These are phyloP conservation scores for Gyromitra esculenta DNA, from an alignment of 2,329 filamentous ascomycete genomes.

Conservation along the genomic window DNA sequence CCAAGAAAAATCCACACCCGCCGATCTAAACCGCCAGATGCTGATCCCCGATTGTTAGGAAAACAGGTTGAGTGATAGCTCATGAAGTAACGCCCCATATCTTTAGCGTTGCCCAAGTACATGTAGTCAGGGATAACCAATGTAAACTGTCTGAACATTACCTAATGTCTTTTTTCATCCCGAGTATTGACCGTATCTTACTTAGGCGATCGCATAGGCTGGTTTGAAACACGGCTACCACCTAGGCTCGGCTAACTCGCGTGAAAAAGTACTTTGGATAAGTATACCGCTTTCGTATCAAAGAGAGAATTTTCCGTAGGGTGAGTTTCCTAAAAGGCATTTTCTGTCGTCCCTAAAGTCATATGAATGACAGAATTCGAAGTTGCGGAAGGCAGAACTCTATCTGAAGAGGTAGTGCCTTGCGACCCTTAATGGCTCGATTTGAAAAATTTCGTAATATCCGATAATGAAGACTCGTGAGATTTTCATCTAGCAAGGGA, in stretches of 20 bases:
- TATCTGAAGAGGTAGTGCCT: constrained; percentile 4
- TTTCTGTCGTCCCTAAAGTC: not conserved
- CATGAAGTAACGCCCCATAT: not conserved
- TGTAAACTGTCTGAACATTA: not conserved
- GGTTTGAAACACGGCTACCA: constrained; percentile 23
- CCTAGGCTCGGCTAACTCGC: constrained; percentile 1
- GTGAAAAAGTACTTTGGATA: constrained; percentile 12
- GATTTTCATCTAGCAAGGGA: not conserved
- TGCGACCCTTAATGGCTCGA: not conserved
- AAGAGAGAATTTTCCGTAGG: not conserved
- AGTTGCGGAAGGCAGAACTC: not conserved
- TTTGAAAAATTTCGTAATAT: not conserved
- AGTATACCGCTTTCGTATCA: not conserved
- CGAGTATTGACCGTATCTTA: not conserved
- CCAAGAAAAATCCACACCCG: not conserved
- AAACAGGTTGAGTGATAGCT: constrained; percentile 8
- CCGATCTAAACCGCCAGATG: not conserved
- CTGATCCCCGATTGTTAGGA: not conserved
- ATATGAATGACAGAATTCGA: not conserved
- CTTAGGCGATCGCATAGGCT: not conserved
- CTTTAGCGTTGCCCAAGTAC: not conserved
- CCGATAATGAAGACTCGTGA: not conserved
- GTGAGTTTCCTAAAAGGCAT: not conserved
- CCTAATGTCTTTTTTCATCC: not conserved
- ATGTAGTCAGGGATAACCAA: not conserved